Evolutionary conservation across 2,329 filamentous ascomycete genomes (phyloP), one percentile per base, ranked within the genome.

Genomic region (Raffaelea deltoideospora): DNA sequence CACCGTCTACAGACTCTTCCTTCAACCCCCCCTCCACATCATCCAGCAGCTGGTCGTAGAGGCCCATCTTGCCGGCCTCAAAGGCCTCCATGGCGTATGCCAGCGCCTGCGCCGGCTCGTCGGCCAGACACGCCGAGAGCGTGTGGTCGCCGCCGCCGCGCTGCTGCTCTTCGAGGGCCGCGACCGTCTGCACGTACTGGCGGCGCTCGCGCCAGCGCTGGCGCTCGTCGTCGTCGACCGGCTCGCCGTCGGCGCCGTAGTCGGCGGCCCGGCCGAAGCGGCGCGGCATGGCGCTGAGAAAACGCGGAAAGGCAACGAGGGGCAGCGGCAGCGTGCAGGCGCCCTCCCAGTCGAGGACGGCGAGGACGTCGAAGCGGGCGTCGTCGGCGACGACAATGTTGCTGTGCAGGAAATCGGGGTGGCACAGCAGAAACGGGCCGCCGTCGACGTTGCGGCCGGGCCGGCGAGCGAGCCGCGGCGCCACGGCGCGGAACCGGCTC

Each of bases 321-420:
- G 50, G 42, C 41, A 40, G 45, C 10, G 49, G 51, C 6, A 44
- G 32, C 0, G 49, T 47, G 23, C 41, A 48, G 19, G 50, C 47
- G 10, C 41, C 43, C 40, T 55, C 49, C 54, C 51, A 57, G 41
- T 56, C 51, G 31, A 56, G 53, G 28, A 55, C 38, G 26, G 44
- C 48, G 9, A 49, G 38, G 4, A 53, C 44, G 1, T 45, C 23
- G 37, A 47, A 51, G 18, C n/a, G n/a, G n/a, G n/a, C n/a, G n/a
- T 39, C 34, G 15, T 50, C 37, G 34, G 50, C 45, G 17, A 55
- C 45, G 31, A 55, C 45, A 11, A 55, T 50, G 40, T 53, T 55
- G 43, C 44, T 54, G 41, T 54, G 48, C 14, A 45, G n/a, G 38
- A 56, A 51, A 31, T 55, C 49, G 20, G 40, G 35, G 40, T 55